Percentiles rank a stretch among this genome's conserved stretches.
These are phyloP conservation scores for Neurospora sp. DNA, from an alignment of 495 filamentous ascomycete genomes.

Conservation along the genomic window DNA sequence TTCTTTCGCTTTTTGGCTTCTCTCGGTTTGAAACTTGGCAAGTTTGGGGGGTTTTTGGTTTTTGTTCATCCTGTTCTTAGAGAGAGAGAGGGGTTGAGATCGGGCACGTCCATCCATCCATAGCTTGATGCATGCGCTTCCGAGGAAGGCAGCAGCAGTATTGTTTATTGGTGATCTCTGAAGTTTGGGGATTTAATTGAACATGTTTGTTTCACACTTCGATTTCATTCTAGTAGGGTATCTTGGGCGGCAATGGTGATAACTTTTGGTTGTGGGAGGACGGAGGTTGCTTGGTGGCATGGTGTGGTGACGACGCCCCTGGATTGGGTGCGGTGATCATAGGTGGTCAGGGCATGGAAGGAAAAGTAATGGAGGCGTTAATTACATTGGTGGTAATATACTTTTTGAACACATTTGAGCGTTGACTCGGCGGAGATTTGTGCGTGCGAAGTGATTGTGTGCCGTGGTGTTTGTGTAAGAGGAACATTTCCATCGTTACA, in stretches of 20 bases:
- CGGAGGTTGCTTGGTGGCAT: not conserved
- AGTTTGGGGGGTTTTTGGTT: not conserved
- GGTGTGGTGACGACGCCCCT: not conserved
- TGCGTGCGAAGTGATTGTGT: not conserved
- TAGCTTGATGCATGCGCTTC: not conserved
- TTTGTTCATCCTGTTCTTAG: not conserved
- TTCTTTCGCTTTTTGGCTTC: not conserved
- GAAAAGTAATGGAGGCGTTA: not conserved
- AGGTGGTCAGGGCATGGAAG: not conserved
- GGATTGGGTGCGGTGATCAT: not conserved
- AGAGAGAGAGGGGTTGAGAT: not conserved
- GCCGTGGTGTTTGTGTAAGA: not conserved
- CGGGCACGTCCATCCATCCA: not conserved
- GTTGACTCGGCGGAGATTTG: not conserved
- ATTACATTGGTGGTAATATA: not conserved
- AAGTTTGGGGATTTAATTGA: not conserved
- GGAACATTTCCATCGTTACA: not conserved
- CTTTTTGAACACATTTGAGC: not conserved
- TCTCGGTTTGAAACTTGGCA: not conserved
- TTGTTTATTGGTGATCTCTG: not conserved
- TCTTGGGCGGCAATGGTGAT: not conserved
- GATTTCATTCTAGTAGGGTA: not conserved
- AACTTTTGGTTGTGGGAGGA: not conserved
- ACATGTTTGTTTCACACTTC: not conserved
- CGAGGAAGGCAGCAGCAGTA: not conserved